phyloP scores from a whole-genome alignment of 805 yeast genomes.

The Metschnikowia similis region DNA sequence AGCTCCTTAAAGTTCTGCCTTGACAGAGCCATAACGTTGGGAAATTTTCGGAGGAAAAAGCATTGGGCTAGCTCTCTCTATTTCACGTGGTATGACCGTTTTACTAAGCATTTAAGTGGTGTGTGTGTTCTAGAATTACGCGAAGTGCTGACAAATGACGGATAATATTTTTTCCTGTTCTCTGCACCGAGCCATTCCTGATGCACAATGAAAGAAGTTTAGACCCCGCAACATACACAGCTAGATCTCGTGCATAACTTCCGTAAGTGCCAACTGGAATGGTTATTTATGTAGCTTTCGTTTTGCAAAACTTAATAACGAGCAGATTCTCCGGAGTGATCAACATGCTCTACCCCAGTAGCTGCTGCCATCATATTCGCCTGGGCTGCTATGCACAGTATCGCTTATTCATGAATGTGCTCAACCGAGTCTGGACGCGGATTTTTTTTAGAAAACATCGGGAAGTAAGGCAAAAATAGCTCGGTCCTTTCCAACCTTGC shows the following conservation, averaged over 20 bases:
- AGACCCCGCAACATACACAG: background rate
- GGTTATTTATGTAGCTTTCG: background rate
- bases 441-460: conserved; percentile 2
- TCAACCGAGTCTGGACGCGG: background rate
- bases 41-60: background rate
- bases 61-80: background rate
- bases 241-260: background rate
- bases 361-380: background rate
- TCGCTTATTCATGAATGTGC: background rate
- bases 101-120: background rate
- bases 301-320: background rate
- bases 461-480: conserved; percentile 12
- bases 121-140: background rate
- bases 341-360: background rate
- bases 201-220: background rate
- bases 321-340: background rate
- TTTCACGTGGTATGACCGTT: too few species aligned
- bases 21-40: background rate
- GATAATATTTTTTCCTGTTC: background rate
- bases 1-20: too few species aligned
- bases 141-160: conserved; percentile 2
- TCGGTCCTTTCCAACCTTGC: conserved; percentile 2
- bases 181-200: background rate
- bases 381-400: background rate
- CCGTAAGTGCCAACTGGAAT: background rate